Evolutionary conservation across 1,284 basidiomycete species (phyloP), one percentile per base, ranked within the genome.

Genomic region (Omphalotus olearius): DNA sequence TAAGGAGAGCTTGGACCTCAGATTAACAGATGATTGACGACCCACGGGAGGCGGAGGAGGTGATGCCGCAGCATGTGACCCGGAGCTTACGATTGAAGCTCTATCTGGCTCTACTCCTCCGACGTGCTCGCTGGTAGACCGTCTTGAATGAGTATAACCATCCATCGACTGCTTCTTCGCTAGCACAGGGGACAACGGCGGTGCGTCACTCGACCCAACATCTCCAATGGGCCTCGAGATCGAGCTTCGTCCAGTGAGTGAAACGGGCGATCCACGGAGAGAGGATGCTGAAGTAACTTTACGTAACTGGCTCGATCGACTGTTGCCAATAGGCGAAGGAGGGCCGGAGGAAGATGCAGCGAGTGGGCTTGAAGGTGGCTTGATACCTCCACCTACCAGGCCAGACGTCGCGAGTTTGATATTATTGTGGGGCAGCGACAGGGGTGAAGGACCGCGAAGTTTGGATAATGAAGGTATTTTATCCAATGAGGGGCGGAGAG

Each of bases 1-100:
- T 6, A 83, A 62, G 0, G 81, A 83, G 4, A 84, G 63, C 59
- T 85, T 86, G 0, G 74, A 70, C 6, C 76, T 72, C 9, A 85
- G 64, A 9, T 13, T 33, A 13, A 33, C 2, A 0, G 82, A 80
- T 0, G 61, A 54, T 16, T 70, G 68, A 4, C 71, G 64, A 0
- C 42, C 60, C 2, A 69, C n/a, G 17, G 39, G 45, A 20, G 48
- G 30, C 40, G 62, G 58, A 20, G 48, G 30, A 0, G 65, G 57
- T 3, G 68, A 63, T 0, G 64, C 67, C 4, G 54, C 55, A 1
- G 64, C 54, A 26, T 62, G 59, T 0, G 64, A 57, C 30, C 44
- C 52, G 37, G 52, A 53, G 49, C 64, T 68, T 17, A 50, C 52
- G 5, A 62, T 36, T 17, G 67, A 66, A 4, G 52, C 52, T 5